A percentile compares a stretch with the other conserved stretches of the same genome.
Conservation (phyloP, 495 filamentous ascomycete genomes). For the Lasiosphaeris hirsuta region DNA sequence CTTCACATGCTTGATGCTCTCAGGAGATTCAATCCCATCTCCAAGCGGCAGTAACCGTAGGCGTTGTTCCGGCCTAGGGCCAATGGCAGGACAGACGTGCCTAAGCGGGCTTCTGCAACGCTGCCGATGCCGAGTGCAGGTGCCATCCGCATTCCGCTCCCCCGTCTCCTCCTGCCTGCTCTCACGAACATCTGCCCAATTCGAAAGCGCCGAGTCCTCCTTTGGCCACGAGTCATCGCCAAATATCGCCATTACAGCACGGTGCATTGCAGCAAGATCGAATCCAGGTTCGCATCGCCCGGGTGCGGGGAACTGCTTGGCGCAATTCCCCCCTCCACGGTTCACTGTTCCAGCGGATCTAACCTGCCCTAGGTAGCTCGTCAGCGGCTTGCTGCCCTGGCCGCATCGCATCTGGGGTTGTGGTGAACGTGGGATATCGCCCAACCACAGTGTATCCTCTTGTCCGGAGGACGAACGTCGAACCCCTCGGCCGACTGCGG, state of each 20-base stretch:
- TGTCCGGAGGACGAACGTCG: no score
- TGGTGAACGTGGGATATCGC: no score
- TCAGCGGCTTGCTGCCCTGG: not conserved
- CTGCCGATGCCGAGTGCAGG: not conserved
- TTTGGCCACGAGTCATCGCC: not conserved
- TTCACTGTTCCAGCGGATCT: not conserved
- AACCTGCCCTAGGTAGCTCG: not conserved
- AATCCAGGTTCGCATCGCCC: not conserved
- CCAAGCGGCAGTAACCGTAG: conserved; percentile 6
- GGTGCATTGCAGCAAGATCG: not conserved
- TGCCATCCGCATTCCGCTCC: conserved; percentile 1
- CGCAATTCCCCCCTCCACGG: not conserved
- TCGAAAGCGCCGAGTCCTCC: not conserved
- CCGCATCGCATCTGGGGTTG: no score
- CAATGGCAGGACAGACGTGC: not conserved
- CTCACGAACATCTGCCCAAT: not conserved
- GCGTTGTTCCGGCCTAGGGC: not conserved
- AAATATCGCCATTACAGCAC: no score
- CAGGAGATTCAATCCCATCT: not conserved
- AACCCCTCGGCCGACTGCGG: no score
- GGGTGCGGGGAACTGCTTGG: not conserved
- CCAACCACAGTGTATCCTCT: no score
- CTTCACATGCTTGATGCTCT: conserved; percentile 1
- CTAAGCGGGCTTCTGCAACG: not conserved
- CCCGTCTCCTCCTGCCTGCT: not conserved